phyloP scores from a whole-genome alignment of 2,329 filamentous ascomycete genomes.

The Pezicula carpinea region DNA sequence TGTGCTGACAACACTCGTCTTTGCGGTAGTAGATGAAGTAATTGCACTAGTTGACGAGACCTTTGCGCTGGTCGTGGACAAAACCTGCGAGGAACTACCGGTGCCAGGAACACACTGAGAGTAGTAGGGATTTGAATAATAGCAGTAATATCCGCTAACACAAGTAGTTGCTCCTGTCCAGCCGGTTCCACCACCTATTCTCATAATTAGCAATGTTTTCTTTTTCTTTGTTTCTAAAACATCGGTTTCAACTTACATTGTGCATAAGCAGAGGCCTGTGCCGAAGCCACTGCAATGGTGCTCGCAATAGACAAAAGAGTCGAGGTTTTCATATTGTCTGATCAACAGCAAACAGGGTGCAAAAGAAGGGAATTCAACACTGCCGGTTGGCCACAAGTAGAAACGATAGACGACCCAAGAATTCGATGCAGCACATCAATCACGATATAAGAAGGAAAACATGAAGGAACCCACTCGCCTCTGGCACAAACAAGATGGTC shows the following conservation, averaged over 20 bases:
- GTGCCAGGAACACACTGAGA: slow-evolving; percentile 20
- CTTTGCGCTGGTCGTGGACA: too few species aligned
- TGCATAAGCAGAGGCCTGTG: not conserved
- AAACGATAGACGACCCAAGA: too few species aligned
- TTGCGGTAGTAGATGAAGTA: not conserved
- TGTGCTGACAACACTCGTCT: not conserved
- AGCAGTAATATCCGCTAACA: slow-evolving; percentile 25
- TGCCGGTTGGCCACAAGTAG: too few species aligned
- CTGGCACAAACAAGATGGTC: too few species aligned
- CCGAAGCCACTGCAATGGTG: not conserved
- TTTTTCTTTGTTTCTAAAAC: too few species aligned
- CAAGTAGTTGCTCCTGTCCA: slow-evolving; percentile 25
- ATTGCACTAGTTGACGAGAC: not conserved
- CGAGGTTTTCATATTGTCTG: too few species aligned
- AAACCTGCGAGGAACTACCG: not conserved
- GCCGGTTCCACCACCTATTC: slow-evolving; percentile 17
- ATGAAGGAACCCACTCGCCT: too few species aligned
- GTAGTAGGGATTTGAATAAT: slow-evolving; percentile 23
- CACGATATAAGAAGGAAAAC: too few species aligned
- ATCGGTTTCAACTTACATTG: not conserved
- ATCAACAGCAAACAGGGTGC: too few species aligned
- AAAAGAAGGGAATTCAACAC: too few species aligned
- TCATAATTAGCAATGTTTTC: not conserved
- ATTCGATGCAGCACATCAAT: too few species aligned
- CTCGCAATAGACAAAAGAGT: too few species aligned